phyloP scores from a whole-genome alignment of 2,329 filamentous ascomycete species.

The Clathrospora elynae region DNA sequence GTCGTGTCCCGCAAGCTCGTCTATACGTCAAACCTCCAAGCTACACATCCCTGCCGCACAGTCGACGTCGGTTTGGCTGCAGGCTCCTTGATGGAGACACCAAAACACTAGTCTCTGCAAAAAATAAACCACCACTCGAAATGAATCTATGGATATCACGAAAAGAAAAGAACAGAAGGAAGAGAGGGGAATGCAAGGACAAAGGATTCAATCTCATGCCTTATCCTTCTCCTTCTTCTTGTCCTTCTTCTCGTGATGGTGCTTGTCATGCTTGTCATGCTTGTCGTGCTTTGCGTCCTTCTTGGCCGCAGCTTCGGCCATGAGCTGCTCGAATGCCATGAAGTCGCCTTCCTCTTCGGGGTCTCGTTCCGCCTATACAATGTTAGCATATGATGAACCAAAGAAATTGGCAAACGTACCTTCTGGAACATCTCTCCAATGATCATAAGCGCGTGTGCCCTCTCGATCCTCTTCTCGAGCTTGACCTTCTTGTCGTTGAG shows the following conservation, averaged over 20 bases:
- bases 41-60: too few species aligned
- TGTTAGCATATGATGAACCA: neutral
- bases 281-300: slow-evolving; percentile 82
- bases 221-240: slow-evolving; percentile 36
- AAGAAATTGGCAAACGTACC: slow-evolving; percentile 58
- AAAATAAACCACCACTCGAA: too few species aligned
- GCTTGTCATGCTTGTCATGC: slow-evolving; percentile 71
- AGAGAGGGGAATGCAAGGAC: neutral
- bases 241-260: slow-evolving; percentile 42
- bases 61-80: too few species aligned
- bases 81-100: too few species aligned
- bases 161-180: slow-evolving; percentile 16
- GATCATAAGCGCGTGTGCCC: slow-evolving; percentile 86
- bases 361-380: slow-evolving; percentile 74
- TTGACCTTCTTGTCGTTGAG: slow-evolving; percentile 79
- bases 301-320: slow-evolving; percentile 94
- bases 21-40: too few species aligned
- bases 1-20: too few species aligned
- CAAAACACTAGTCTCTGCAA: too few species aligned
- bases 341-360: slow-evolving; percentile 98
- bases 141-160: slow-evolving; percentile 41
- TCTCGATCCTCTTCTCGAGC: slow-evolving; percentile 83
- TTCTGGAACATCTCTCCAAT: slow-evolving; percentile 88
- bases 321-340: slow-evolving; percentile 97
- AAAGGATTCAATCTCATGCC: slow-evolving; percentile 18